Evolutionary conservation across 768 basidiomycete species (phyloP).

Genomic region (Kwoniella heveanensis): DNA sequence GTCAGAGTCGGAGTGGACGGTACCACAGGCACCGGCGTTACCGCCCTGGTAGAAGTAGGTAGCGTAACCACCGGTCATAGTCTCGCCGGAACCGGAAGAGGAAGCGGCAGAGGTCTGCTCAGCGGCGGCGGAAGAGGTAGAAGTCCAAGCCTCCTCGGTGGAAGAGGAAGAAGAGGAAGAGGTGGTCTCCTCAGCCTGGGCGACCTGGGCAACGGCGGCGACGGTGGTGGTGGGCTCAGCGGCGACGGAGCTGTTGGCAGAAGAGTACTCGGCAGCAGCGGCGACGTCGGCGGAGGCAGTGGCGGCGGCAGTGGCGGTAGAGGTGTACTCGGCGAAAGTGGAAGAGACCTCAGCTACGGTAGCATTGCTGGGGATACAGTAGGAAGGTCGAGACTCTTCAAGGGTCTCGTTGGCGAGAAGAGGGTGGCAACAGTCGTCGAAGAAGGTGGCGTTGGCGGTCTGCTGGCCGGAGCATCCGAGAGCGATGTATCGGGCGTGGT

Average conservation of each 20-base stretch:
- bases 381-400: slow-evolving; percentile 58
- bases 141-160: slow-evolving; percentile 18
- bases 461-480: slow-evolving; percentile 61
- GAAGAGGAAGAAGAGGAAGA: slow-evolving; percentile 24
- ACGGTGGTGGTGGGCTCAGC: slow-evolving; percentile 25
- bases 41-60: slow-evolving; percentile 72
- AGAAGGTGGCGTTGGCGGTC: slow-evolving; percentile 60
- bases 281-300: slow-evolving; percentile 34
- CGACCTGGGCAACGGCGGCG: slow-evolving; percentile 32
- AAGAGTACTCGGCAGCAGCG: slow-evolving; percentile 30
- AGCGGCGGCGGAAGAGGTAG: slow-evolving; percentile 29
- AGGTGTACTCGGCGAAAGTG: slow-evolving; percentile 25
- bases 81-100: slow-evolving; percentile 30
- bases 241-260: slow-evolving; percentile 31
- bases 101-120: slow-evolving; percentile 35
- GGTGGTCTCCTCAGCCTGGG: slow-evolving; percentile 12
- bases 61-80: slow-evolving; percentile 55
- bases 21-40: slow-evolving; percentile 78
- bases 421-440: slow-evolving; percentile 72
- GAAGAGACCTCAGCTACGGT: slow-evolving; percentile 27
- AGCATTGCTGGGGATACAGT: slow-evolving; percentile 61
- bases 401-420: slow-evolving; percentile 66
- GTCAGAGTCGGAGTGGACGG: slow-evolving; percentile 61
- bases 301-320: slow-evolving; percentile 36
- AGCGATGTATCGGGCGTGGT: slow-evolving; percentile 68